These are phyloP conservation scores for Cyclotella atomus DNA, from an alignment of 108 stramenopile species.

Conservation along the genomic window DNA sequence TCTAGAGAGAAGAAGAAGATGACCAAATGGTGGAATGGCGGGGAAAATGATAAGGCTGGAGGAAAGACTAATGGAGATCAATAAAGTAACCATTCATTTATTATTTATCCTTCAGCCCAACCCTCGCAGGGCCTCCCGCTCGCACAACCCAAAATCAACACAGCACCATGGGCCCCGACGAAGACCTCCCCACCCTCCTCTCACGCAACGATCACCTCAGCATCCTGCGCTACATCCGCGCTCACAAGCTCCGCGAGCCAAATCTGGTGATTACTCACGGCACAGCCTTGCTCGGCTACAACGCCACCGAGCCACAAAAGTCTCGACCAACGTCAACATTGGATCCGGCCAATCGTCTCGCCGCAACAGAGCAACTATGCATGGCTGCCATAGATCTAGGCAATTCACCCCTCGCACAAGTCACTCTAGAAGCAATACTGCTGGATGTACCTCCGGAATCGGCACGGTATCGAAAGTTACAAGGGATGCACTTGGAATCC, in stretches of 20 bases:
- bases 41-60: too few species aligned
- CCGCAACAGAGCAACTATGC: conserved; percentile 75
- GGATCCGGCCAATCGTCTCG: conserved; percentile 56
- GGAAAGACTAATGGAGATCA: too few species aligned
- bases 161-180: conserved; percentile 67
- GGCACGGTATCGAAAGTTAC: conserved; percentile 69
- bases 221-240: conserved; percentile 76
- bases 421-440: conserved; percentile 45
- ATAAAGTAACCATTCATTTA: too few species aligned
- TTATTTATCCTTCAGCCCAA: too few species aligned
- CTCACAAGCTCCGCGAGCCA: conserved; percentile 76
- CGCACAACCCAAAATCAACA: background rate
- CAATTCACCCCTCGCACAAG: conserved; percentile 52
- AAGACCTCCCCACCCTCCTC: conserved; percentile 69
- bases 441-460: conserved; percentile 43
- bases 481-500: conserved; percentile 74
- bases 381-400: conserved; percentile 67
- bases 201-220: conserved; percentile 68
- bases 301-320: conserved; percentile 9
- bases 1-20: too few species aligned
- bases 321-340: conserved; percentile 4
- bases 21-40: too few species aligned
- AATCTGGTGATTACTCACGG: conserved; percentile 64
- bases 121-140: too few species aligned
- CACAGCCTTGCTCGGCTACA: conserved; percentile 48